phyloP scores from a whole-genome alignment of 225 moss, liverwort and hornwort genomes.

The Pseudisothecium myosuroides region DNA sequence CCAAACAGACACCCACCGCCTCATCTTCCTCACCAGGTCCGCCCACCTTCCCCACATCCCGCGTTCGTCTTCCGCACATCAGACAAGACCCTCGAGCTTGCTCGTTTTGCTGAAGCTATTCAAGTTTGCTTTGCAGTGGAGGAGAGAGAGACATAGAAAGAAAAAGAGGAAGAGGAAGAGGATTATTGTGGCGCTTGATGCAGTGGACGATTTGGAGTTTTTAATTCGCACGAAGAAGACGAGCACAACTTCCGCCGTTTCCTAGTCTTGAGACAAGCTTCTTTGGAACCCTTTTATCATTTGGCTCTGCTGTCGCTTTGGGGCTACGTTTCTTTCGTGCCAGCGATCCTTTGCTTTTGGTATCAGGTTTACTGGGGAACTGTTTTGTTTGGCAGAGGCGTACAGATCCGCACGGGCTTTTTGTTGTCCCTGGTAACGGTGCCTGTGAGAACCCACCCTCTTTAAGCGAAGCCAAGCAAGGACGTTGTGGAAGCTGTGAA shows the following conservation, averaged over 20 bases:
- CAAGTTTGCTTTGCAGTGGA: background rate
- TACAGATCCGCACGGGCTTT: conserved; percentile 17
- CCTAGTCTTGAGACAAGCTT: conserved; percentile 3
- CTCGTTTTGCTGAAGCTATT: background rate
- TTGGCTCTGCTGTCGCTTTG: conserved; percentile 26
- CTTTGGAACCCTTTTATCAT: conserved; percentile 31
- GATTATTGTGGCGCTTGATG: background rate
- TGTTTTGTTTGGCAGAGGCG: conserved; percentile 48
- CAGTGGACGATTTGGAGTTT: conserved; percentile 11
- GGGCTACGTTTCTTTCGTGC: conserved; percentile 7
- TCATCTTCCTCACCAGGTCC: background rate
- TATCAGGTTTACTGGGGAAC: conserved; percentile 24
- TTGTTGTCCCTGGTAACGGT: background rate
- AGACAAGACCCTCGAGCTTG: background rate
- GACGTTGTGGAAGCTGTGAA: background rate
- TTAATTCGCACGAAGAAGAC: conserved; percentile 18
- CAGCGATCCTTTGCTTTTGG: conserved; percentile 5
- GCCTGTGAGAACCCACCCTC: background rate
- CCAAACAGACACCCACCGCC: background rate
- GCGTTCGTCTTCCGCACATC: background rate
- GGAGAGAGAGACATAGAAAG: background rate
- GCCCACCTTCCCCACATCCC: background rate
- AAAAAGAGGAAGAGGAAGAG: background rate
- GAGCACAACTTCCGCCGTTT: background rate
- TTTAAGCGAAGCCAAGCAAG: background rate